A percentile compares a stretch with the other conserved stretches of the same genome.
phyloP scores from a whole-genome alignment of 768 basidiomycete genomes.

The Hygrocybe punicea region DNA sequence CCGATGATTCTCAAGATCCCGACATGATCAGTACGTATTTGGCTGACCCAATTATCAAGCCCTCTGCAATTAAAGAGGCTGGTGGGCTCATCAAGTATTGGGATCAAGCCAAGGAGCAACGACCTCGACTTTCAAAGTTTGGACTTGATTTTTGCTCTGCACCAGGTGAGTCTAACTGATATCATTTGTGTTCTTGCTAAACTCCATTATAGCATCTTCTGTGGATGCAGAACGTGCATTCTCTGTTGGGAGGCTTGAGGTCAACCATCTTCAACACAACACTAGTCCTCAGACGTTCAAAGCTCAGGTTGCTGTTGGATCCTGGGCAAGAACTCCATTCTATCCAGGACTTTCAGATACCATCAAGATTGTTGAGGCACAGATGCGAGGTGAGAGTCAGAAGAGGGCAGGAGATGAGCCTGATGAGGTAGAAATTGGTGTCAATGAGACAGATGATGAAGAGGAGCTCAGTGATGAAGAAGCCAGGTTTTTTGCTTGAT shows the following conservation, averaged over 20 bases:
- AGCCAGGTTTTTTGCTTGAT: no score
- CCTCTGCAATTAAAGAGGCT: background rate
- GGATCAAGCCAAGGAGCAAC: background rate
- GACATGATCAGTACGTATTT: background rate
- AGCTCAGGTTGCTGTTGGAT: constrained; percentile 30
- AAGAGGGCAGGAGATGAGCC: no score
- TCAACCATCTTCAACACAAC: constrained; percentile 33
- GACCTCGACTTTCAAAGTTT: background rate
- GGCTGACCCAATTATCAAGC: background rate
- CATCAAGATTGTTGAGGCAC: constrained; percentile 12
- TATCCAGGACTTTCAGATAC: constrained; percentile 15
- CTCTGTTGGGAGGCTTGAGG: constrained; percentile 29
- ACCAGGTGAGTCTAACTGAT: background rate
- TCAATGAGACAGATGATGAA: no score
- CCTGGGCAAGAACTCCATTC: constrained; percentile 26
- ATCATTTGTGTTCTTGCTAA: background rate
- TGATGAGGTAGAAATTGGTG: no score
- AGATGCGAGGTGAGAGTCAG: background rate
- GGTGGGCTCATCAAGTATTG: background rate
- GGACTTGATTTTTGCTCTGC: background rate
- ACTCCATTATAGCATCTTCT: constrained; percentile 14
- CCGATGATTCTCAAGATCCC: background rate
- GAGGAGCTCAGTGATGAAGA: no score
- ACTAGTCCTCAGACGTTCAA: constrained; percentile 35
- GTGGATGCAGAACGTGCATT: constrained; percentile 40